These are phyloP conservation scores for Auxenochlorella protothecoides DNA, from an alignment of 139 green algal genomes.

Conservation along the genomic window DNA sequence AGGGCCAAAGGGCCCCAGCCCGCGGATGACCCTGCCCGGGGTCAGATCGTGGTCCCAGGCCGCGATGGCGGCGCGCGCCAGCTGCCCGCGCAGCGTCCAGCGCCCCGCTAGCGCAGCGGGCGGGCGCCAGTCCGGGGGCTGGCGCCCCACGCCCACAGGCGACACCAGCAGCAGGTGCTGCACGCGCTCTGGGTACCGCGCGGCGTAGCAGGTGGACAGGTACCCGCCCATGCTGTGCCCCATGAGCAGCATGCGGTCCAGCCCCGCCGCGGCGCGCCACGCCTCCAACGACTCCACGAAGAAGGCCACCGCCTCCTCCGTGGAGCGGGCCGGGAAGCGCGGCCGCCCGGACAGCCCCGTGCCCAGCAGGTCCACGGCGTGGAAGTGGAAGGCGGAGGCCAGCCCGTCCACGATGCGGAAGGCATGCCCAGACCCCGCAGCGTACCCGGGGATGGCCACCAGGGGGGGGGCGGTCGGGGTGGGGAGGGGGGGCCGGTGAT, in stretches of 20 bases:
- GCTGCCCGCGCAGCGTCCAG: constrained; percentile 26
- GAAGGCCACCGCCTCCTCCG: constrained; percentile 60
- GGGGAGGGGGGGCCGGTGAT: constrained; percentile 16
- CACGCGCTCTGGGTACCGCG: constrained; percentile 69
- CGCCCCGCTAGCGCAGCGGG: constrained; percentile 20
- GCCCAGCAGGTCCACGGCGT: constrained; percentile 71
- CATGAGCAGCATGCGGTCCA: constrained; percentile 61
- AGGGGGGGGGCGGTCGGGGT: constrained; percentile 24
- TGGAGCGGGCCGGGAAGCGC: constrained; percentile 40
- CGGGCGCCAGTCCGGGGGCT: constrained; percentile 46
- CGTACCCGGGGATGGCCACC: constrained; percentile 66
- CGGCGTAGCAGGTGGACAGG: constrained; percentile 66
- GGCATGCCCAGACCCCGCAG: constrained; percentile 40
- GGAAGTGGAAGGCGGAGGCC: constrained; percentile 34
- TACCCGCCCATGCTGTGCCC: constrained; percentile 79
- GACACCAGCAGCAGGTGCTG: constrained; percentile 79
- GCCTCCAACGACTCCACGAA: constrained; percentile 58
- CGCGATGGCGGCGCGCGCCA: constrained; percentile 21
- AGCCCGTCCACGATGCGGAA: constrained; percentile 54
- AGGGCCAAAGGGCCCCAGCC: constrained; percentile 56
- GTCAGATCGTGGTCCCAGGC: constrained; percentile 62
- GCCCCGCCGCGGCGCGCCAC: constrained; percentile 49
- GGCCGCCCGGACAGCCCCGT: constrained; percentile 71
- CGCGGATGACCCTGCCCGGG: constrained; percentile 55
- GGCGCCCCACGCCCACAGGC: constrained; percentile 60